Evolutionary conservation across 371 early-diverging fungal species (phyloP).

Genomic region (Agmasoma carcini): DNA sequence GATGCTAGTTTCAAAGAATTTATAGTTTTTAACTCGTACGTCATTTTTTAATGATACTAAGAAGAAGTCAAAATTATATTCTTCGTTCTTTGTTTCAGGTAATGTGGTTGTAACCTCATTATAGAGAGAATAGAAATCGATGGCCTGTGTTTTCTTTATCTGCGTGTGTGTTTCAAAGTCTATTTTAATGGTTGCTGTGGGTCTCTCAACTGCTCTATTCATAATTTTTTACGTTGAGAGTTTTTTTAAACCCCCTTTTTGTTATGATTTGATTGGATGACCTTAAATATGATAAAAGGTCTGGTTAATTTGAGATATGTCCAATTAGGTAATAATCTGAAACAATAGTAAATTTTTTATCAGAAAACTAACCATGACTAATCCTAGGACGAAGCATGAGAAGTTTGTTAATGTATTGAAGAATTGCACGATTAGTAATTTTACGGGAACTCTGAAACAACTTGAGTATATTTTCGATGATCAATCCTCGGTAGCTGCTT

Average conservation of each 20-base stretch:
- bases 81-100: neutral
- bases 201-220: conserved; percentile 29
- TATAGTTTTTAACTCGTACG: conserved; percentile 25
- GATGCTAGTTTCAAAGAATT: neutral
- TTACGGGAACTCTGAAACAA: neutral
- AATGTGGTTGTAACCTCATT: neutral
- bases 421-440: neutral
- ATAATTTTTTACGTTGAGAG: conserved; percentile 7
- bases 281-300: neutral
- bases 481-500: neutral
- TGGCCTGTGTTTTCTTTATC: neutral
- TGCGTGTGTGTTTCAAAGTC: neutral
- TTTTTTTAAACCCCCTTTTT: neutral
- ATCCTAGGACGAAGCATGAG: neutral
- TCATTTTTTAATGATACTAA: conserved; percentile 19
- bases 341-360: neutral
- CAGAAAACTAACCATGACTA: neutral
- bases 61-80: conserved; percentile 14
- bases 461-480: neutral
- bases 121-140: neutral
- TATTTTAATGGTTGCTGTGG: conserved; percentile 30
- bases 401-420: neutral
- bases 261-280: neutral
- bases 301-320: neutral
- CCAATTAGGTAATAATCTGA: neutral